Conservation (phyloP, 257 asterid genomes). For the Lithospermum erythrorhizon region DNA sequence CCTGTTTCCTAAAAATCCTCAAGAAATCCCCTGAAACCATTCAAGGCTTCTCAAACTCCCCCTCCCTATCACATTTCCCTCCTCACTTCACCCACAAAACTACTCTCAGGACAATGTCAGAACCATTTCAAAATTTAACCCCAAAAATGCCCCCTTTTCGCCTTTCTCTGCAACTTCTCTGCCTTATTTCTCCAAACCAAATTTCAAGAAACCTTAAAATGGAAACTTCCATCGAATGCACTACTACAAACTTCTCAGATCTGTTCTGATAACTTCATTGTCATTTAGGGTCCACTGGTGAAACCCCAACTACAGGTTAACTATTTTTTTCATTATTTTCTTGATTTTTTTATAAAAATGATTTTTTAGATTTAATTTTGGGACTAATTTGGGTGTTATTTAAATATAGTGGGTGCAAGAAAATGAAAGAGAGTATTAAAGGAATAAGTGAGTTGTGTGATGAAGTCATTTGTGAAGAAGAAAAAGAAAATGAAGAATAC, state of each 20-base stretch:
- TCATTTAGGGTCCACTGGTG: background rate
- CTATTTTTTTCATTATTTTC: background rate
- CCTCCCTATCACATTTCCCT: background rate
- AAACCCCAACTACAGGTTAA: conserved; percentile 5
- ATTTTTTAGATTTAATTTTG: background rate
- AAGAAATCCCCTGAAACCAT: background rate
- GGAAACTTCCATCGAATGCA: background rate
- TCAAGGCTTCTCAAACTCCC: background rate
- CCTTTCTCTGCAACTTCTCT: background rate
- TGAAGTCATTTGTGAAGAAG: conserved; percentile 10
- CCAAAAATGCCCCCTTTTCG: background rate
- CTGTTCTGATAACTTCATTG: conserved; percentile 3
- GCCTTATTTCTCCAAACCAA: background rate
- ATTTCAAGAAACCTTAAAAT: background rate
- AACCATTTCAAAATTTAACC: background rate
- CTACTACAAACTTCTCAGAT: background rate
- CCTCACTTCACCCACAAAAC: background rate
- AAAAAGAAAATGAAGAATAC: too few species aligned
- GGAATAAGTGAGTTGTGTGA: conserved; percentile 12
- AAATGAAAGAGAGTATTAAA: conserved; percentile 1
- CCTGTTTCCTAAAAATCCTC: background rate
- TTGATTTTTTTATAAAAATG: background rate
- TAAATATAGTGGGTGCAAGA: conserved; percentile 10
- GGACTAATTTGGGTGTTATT: background rate
- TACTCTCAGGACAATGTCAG: conserved; percentile 1